Evolutionary conservation across 2,329 filamentous ascomycete species (phyloP), one percentile per base, ranked within the genome.

Genomic region (Myriosclerotinia duriaeana): DNA sequence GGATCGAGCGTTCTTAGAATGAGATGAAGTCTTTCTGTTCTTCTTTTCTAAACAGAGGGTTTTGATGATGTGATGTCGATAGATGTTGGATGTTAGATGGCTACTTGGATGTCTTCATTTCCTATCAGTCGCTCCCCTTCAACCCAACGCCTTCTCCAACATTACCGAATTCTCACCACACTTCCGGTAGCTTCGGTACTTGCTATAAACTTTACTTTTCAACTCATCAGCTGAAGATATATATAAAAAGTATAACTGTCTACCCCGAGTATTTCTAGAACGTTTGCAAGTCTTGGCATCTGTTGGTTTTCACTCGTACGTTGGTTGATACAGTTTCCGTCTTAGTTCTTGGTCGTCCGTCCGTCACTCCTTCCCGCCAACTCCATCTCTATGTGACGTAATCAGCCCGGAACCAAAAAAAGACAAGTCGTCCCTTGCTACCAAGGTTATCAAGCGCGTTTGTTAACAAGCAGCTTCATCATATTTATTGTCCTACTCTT

Each of bases 321-420:
- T 26, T 26, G 26, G 26, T 30, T 52, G 22, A 30, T 20, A 22
- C 9, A 34, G 20, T 20, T 58, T n/a, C 26, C 5, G 40, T 34
- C 26, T 59, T 17, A 11, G 20, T 48, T 22, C 20, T 48, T 8
- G 17, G 8, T 48, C 46, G 9, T 8, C 9, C 46, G 9, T 8
- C 9, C 53, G 1, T 22, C 26, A 11, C 53, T 40, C 30, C 30
- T 36, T 5, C 5, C 26, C 26, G 26, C 26, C 26, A 26, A 34
- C 53, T n/a, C 15, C 52, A n/a, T 38, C 53, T 55, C 26, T 26
- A 34, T n/a, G 50, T 60, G 56, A 60, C 56, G 56, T 60, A 60
- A 44, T 60, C 38, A 4, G 3, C 7, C 36, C 40, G 11, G 38
- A 42, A 26, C 36, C n/a, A 20, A 38, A 26, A 15, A 44, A n/a